A percentile compares a stretch with the other conserved stretches of the same genome.
Conservation (phyloP, 495 filamentous ascomycete genomes). For the Aspergillus conjunctus region DNA sequence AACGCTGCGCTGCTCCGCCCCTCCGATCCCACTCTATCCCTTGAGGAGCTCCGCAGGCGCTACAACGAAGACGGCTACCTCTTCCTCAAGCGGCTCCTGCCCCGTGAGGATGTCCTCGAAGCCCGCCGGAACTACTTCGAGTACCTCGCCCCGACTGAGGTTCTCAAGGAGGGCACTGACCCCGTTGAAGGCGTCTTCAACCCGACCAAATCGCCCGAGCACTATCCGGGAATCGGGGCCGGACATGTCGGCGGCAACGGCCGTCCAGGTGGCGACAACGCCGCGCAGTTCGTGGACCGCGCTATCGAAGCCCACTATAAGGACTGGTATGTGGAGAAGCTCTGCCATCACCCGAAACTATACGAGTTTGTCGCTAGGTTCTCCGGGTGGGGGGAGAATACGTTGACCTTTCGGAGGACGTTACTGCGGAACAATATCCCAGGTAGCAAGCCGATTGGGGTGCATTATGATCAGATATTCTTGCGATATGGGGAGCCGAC, state of each 20-base stretch:
- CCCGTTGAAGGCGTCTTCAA: constrained; percentile 58
- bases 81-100: constrained; percentile 60
- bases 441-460: constrained; percentile 58
- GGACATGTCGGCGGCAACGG: constrained; percentile 53
- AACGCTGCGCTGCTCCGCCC: constrained; percentile 48
- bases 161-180: constrained; percentile 50
- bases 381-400: constrained; percentile 56
- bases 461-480: constrained; percentile 71
- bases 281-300: constrained; percentile 53
- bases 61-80: constrained; percentile 62
- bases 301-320: constrained; percentile 59
- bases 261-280: constrained; percentile 45
- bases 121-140: constrained; percentile 60
- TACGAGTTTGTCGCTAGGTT: constrained; percentile 54
- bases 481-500: constrained; percentile 59
- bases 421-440: constrained; percentile 63
- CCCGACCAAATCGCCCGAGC: constrained; percentile 41
- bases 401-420: constrained; percentile 49
- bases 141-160: constrained; percentile 53
- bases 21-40: constrained; percentile 38
- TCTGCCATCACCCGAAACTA: constrained; percentile 57
- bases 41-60: constrained; percentile 52
- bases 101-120: constrained; percentile 57
- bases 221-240: constrained; percentile 61
- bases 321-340: constrained; percentile 58